Base-by-base conservation (phyloP, 805 yeast genomes). In the Huiozyma naganishii region DNA sequence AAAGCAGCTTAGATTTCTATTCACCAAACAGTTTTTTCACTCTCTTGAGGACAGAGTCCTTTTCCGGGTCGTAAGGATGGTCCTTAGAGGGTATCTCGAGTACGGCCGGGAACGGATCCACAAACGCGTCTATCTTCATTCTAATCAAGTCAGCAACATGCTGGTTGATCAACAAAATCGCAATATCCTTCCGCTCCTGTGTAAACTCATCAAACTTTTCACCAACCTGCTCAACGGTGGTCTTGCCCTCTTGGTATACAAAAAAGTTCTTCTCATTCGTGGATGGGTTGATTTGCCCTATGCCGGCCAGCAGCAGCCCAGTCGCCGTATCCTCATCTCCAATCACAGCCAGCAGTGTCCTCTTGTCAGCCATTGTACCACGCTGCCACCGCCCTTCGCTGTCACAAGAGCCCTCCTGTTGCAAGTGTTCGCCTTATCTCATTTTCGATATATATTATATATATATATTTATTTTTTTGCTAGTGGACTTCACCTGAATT, bases 321-420 rank as follows among this genome's bases (percentile, higher is more conserved):
- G 98, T 92, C 47, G 92, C 89, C 23, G 97, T 83, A 60, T 92
- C 97, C 68, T 92, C 98, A 59, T 92, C 98, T 12, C 97, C 98
- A 58, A 92, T 87, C 35, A 89, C 95, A 9, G 97, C 97, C 46
- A 92, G 71, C 52, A 89, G 72, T 35, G 83, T 75, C 57, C 98
- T 80, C 60, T 88, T 84, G 23, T 59, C 66, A 41, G 61, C 51
- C 52, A 49, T 49, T 6, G 27, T 40, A 8, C 11, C 7, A 17
- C 23, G 4, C 23, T 17, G 23, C 23, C 23, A 17, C 23, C 4
- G 23, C 23, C 23, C 23, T 17, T 17, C 23, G 23, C 23, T 17
- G 23, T 17, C 23, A 17, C 23, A 17, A 17, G 23, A 17, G 23
- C 4, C 23, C 4, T 17, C 23, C 4, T 17, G 23, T 17, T 17